Evolutionary conservation across 345 rosid species (phyloP), one percentile per base, ranked within the genome.

Genomic region (Eucalyptus pauciflora): DNA sequence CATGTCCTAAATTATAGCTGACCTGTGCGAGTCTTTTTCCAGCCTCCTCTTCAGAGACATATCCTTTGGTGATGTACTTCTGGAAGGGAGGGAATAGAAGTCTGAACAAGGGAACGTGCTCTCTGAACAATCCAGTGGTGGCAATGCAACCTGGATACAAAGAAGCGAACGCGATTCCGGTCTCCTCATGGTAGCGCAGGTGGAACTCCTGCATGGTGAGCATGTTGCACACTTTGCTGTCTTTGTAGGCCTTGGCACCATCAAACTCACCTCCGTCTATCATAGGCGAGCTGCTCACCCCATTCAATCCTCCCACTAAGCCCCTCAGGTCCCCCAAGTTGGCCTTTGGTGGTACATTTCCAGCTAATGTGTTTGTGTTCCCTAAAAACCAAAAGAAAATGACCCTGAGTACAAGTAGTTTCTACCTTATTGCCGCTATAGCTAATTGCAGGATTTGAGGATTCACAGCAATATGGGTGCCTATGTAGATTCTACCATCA

Each of bases 71-170:
- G 88, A 98, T 96, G 93, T 96, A 98, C 93, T 96, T 98, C 86
- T 98, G 99, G 94, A 98, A 98, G 25, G 99, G 99, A 22, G 99
- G 99, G 89, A 98, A 98, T 6, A 98, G 97, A 89, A 94, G 91
- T 90, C 99, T 90, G 93, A 98, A 98, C 91, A 98, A 79, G 3
- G 98, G 98, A 88, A 98, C 91, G 95, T 98, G 99, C 93, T 97
- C 98, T 94, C 99, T 94, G 92, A 98, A 98, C 95, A 98, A 91
- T 41, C 99, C 99, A 2, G 99, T 97, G 9, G 99, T 96, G 89
- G 99, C 99, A n/a, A 98, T 98, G 94, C 99, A 98, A 56, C 99
- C 99, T 1, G 99, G 99, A 92, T 97, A 98, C 69, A 98, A 95
- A 86, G 98, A 98, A 29, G 99, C 95, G 13, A 98, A 98, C 6